These are phyloP conservation scores for Fusarium foetens DNA, from an alignment of 2,329 filamentous ascomycete species.

Conservation along the genomic window DNA sequence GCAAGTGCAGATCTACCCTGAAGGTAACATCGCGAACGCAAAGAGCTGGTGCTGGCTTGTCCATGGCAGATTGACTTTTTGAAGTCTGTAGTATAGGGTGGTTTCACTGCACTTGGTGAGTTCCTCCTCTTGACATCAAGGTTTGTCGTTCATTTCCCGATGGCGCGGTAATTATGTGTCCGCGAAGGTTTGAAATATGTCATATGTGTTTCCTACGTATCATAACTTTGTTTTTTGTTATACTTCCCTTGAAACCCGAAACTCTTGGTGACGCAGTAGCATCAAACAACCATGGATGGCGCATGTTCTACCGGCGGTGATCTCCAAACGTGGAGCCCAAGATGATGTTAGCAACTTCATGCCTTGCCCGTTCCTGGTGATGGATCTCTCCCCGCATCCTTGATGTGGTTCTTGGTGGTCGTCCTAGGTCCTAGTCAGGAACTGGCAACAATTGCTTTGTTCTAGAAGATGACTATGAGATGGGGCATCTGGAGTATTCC, in stretches of 20 bases:
- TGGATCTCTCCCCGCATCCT: slow-evolving; percentile 39
- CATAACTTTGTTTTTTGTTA: not conserved
- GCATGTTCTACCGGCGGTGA: not conserved
- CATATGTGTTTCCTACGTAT: not conserved
- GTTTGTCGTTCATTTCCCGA: not conserved
- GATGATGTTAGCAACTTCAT: slow-evolving; percentile 26
- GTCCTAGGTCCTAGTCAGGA: slow-evolving; percentile 41
- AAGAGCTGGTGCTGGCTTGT: slow-evolving; percentile 12
- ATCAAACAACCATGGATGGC: slow-evolving; percentile 1
- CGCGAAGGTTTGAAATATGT: not conserved
- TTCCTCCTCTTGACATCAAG: not conserved
- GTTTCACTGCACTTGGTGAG: not conserved
- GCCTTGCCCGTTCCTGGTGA: slow-evolving; percentile 26
- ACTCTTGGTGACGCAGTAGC: not conserved
- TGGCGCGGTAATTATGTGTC: not conserved
- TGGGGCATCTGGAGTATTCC: slow-evolving; percentile 45
- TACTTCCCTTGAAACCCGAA: slow-evolving; percentile 1
- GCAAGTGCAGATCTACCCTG: slow-evolving; percentile 28
- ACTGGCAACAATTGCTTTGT: slow-evolving; percentile 35
- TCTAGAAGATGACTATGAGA: slow-evolving; percentile 42
- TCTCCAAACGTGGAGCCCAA: slow-evolving; percentile 29
- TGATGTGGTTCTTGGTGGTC: slow-evolving; percentile 30
- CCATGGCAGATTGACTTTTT: not conserved
- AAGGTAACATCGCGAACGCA: slow-evolving; percentile 29
- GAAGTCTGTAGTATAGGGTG: slow-evolving; percentile 18